Evolutionary conservation across 176 grass and related monocot species (phyloP).

Genomic region (Rhynchospora breviuscula): DNA sequence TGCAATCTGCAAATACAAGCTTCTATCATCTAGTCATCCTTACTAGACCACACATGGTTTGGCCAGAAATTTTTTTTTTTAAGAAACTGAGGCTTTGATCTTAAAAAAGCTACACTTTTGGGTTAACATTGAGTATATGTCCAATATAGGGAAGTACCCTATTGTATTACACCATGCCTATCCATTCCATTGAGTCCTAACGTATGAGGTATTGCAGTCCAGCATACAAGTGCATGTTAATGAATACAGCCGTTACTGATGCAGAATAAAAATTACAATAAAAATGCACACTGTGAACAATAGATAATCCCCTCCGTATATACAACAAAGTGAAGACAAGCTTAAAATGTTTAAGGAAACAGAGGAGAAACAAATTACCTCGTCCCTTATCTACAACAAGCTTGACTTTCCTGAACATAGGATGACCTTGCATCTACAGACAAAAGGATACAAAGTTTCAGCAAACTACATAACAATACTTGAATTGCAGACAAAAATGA

Average conservation of each 20-base stretch:
- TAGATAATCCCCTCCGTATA: no score
- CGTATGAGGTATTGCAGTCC: not conserved
- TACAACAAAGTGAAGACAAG: not conserved
- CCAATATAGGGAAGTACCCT: not conserved
- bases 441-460: slow-evolving; percentile 28
- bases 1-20: slow-evolving; percentile 61
- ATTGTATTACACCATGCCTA: not conserved
- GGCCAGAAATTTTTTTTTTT: not conserved
- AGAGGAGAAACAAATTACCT: slow-evolving; percentile 33
- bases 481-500: not conserved
- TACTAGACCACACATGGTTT: not conserved
- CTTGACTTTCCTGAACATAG: slow-evolving; percentile 49
- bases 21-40: not conserved
- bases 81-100: not conserved
- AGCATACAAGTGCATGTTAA: not conserved
- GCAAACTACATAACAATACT: not conserved
- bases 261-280: not conserved
- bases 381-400: slow-evolving; percentile 58
- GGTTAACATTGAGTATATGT: no score
- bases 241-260: not conserved
- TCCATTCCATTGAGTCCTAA: not conserved
- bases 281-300: not conserved
- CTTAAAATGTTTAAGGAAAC: not conserved
- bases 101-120: not conserved
- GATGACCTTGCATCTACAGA: slow-evolving; percentile 53